Evolutionary conservation across 2,329 filamentous ascomycete genomes (phyloP), one percentile per base, ranked within the genome.

Genomic region (Fusarium verrucosum): DNA sequence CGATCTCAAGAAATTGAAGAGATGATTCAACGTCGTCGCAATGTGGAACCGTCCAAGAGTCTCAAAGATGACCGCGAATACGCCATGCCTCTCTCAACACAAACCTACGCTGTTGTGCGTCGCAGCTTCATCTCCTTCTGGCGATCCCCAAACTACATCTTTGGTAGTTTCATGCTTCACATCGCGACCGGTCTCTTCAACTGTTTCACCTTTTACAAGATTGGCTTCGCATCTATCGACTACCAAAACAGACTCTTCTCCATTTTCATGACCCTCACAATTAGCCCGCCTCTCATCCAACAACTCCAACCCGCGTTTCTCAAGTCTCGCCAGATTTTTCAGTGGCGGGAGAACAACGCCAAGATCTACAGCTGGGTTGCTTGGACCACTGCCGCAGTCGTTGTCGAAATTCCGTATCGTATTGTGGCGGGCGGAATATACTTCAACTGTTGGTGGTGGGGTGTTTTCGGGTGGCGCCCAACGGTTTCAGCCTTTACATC

Each of bases 361-460:
- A 92, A 92, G 74, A 92, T 92, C 23, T 95, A 94, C 76, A 88
- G 86, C 3, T 93, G 91, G 90, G 76, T 85, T 14, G 89, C 90
- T 0, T 92, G 90, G 76, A 84, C 86, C 0, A 87, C 86, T 4
- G 88, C 85, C 0, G 83, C 85, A 2, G 83, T 92, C 7, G 66
- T 92, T 1, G 87, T 85, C 16, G 91, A 94, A 74, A 80, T 93
- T 0, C 91, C 91, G 0, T 92, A 91, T 66, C 83, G 85, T 1
- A 77, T 92, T 13, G 73, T 91, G 5, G 86, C 87, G 1, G 90
- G 87, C 1, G 86, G 83, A 0, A 50, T 77, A 2, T 77, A 77
- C 64, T 77, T 72, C 36, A 72, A 71, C 60, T 85, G 85, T 68
- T 91, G 87, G 88, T 89, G 79, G 77, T 82, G 78, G 76, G 79